Percentiles rank a stretch among this genome's conserved stretches.
These are phyloP conservation scores for Wallacemonas sp. DNA, from an alignment of 208 protist genomes.

Conservation along the genomic window DNA sequence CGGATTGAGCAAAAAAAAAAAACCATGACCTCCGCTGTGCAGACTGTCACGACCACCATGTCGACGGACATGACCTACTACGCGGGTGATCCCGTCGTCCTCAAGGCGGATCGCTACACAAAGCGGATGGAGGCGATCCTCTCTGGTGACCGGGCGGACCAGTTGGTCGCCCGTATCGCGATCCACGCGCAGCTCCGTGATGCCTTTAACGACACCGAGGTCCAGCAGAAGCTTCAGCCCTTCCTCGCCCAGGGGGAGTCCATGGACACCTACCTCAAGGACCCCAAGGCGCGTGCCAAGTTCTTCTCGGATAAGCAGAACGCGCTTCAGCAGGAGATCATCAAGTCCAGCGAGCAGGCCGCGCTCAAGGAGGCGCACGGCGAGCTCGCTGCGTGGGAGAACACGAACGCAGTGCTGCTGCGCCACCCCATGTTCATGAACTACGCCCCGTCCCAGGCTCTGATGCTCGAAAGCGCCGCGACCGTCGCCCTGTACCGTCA, in stretches of 20 bases:
- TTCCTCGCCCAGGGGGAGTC: conserved; percentile 59
- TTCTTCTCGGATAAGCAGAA: conserved; percentile 82
- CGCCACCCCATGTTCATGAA: conserved; percentile 89
- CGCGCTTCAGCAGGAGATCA: conserved; percentile 61
- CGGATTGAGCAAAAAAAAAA: background rate
- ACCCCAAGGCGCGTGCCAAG: conserved; percentile 67
- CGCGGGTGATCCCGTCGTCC: conserved; percentile 63
- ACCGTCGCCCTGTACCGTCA: conserved; percentile 86
- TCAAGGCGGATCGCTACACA: conserved; percentile 48
- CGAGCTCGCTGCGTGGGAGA: conserved; percentile 76
- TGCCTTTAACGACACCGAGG: conserved; percentile 55
- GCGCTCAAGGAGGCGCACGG: conserved; percentile 77
- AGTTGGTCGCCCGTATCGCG: conserved; percentile 68
- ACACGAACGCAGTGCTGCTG: conserved; percentile 77
- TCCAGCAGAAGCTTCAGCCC: conserved; percentile 56
- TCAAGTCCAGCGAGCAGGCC: conserved; percentile 61
- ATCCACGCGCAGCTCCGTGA: conserved; percentile 83
- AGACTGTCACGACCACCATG: conserved; percentile 59
- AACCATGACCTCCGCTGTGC: conserved; percentile 55
- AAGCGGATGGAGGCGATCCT: conserved; percentile 51
- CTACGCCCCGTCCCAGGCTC: conserved; percentile 70
- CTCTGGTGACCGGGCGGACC: conserved; percentile 52
- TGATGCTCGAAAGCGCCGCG: conserved; percentile 78
- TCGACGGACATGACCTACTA: conserved; percentile 81
- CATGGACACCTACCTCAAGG: conserved; percentile 41